Conservation (phyloP, 108 stramenopile genomes). For the Skeletonema grethae region DNA sequence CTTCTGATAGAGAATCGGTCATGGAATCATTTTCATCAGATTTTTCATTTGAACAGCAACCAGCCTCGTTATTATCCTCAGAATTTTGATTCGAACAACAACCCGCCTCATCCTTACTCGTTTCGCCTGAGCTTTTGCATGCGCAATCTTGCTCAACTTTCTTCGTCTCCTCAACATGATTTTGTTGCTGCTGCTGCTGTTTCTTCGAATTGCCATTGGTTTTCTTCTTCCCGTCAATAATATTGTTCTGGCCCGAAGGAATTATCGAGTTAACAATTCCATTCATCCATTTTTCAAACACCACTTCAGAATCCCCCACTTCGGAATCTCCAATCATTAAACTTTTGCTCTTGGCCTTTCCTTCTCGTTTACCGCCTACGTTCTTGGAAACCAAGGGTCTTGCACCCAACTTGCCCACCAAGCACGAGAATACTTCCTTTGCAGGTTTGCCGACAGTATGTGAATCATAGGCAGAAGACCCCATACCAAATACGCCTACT, state of each 20-base stretch:
- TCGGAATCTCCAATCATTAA: slow-evolving; percentile 74
- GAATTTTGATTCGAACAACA: slow-evolving; percentile 17
- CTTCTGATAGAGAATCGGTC: slow-evolving; percentile 38
- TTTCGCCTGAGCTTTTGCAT: slow-evolving; percentile 20
- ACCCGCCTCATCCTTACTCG: not conserved
- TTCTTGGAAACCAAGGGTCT: slow-evolving; percentile 40
- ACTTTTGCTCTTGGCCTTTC: slow-evolving; percentile 23
- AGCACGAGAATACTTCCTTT: slow-evolving; percentile 57
- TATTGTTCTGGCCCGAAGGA: not conserved
- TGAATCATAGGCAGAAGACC: slow-evolving; percentile 79
- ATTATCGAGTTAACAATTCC: slow-evolving; percentile 34
- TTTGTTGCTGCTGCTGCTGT: slow-evolving; percentile 11
- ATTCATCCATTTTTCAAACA: slow-evolving; percentile 55
- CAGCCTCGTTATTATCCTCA: slow-evolving; percentile 21
- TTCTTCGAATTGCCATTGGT: not conserved
- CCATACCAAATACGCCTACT: slow-evolving; percentile 73
- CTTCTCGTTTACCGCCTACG: slow-evolving; percentile 20
- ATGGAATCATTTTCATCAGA: slow-evolving; percentile 49
- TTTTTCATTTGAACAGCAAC: slow-evolving; percentile 25
- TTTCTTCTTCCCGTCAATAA: slow-evolving; percentile 4
- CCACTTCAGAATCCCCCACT: slow-evolving; percentile 58
- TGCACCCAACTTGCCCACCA: slow-evolving; percentile 70
- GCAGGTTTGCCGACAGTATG: slow-evolving; percentile 82
- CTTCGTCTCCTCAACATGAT: slow-evolving; percentile 6
- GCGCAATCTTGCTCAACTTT: slow-evolving; percentile 10